phyloP scores from a whole-genome alignment of 495 filamentous ascomycete genomes.

The Neurospora sp. region DNA sequence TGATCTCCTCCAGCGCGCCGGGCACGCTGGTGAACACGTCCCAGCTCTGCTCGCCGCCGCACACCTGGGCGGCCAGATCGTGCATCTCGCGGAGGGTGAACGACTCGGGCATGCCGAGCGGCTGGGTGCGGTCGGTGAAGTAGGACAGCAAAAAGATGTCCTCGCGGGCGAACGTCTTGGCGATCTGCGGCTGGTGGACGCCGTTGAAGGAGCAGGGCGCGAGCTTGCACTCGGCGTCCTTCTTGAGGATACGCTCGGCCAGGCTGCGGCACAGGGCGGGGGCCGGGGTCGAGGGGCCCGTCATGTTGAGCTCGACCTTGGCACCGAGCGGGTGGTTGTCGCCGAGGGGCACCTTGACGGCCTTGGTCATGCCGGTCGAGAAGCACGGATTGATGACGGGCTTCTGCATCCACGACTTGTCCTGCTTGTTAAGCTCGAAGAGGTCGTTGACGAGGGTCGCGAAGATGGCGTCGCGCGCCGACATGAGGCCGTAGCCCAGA shows the following conservation, averaged over 20 bases:
- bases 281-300: conserved; percentile 63
- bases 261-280: conserved; percentile 81
- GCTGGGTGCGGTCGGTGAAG: conserved; percentile 88
- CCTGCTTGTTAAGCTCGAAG: conserved; percentile 38
- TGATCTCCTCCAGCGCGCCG: conserved; percentile 63
- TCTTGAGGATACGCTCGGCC: conserved; percentile 82
- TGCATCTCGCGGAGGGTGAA: conserved; percentile 84
- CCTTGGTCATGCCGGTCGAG: conserved; percentile 60
- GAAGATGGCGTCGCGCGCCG: conserved; percentile 79
- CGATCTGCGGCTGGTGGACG: conserved; percentile 84
- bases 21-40: conserved; percentile 62
- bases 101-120: conserved; percentile 89
- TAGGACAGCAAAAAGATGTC: conserved; percentile 96
- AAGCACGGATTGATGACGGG: conserved; percentile 85
- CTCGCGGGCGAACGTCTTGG: conserved; percentile 83
- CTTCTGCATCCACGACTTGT: conserved; percentile 44
- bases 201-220: conserved; percentile 96
- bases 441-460: conserved; percentile 53
- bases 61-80: conserved; percentile 74
- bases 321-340: conserved; percentile 51
- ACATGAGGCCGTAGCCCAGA: conserved; percentile 94
- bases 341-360: conserved; percentile 56
- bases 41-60: conserved; percentile 69
- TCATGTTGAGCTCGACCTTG: conserved; percentile 66
- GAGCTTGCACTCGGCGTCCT: conserved; percentile 71